phyloP scores from a whole-genome alignment of 2,329 filamentous ascomycete species.

The Cryphonectria radicalis region DNA sequence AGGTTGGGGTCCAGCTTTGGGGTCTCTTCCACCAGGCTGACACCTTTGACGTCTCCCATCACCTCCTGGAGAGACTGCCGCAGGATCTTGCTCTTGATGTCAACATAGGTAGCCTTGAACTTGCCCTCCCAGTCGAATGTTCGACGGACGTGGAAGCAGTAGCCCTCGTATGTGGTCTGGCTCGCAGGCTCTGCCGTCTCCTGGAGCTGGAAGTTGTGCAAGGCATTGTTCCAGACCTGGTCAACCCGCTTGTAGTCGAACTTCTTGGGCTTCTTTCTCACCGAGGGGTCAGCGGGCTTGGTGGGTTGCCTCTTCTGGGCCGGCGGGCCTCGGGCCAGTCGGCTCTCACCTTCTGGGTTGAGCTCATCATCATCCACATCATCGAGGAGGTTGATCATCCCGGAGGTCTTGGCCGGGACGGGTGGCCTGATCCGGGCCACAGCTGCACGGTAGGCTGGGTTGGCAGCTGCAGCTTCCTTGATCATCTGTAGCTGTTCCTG shows the following conservation, averaged over 20 bases:
- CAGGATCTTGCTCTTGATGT: slow-evolving; percentile 83
- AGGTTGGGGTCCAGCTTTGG: slow-evolving; percentile 75
- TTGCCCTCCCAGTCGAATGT: slow-evolving; percentile 86
- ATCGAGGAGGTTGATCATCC: neutral
- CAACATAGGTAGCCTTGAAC: slow-evolving; percentile 72
- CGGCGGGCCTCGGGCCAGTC: neutral
- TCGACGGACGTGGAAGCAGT: slow-evolving; percentile 80
- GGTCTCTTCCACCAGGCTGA: slow-evolving; percentile 79
- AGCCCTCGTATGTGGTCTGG: slow-evolving; percentile 71
- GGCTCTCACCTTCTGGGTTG: neutral
- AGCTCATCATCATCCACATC: neutral
- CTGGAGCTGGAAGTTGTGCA: slow-evolving; percentile 59
- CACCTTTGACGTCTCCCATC: slow-evolving; percentile 76
- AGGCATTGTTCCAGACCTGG: slow-evolving; percentile 55
- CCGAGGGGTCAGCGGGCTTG: neutral
- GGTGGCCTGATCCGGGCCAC: neutral
- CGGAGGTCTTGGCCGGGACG: neutral
- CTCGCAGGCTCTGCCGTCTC: slow-evolving; percentile 52
- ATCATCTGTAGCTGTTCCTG: neutral
- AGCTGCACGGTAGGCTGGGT: neutral
- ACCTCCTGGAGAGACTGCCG: slow-evolving; percentile 72
- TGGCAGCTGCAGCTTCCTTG: neutral
- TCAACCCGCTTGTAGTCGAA: slow-evolving; percentile 57
- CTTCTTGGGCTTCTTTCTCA: slow-evolving; percentile 32
- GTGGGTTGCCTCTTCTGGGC: neutral